Conservation (phyloP, 805 yeast species). For the Suhomyces xylopsoci region DNA sequence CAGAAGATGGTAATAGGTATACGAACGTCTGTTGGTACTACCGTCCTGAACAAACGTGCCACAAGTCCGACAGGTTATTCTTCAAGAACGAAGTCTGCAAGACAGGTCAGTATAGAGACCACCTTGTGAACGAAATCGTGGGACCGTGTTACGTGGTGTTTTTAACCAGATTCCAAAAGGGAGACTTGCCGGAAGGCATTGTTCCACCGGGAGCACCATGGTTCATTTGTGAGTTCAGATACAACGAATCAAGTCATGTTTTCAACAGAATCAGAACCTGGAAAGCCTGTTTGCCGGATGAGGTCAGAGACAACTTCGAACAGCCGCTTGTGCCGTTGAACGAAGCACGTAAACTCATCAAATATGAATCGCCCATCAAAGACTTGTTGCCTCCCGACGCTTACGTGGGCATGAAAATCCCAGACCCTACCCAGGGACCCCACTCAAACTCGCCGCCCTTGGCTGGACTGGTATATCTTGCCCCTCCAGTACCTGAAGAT, state of each 20-base stretch:
- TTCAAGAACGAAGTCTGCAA: constrained; percentile 94
- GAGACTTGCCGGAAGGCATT: constrained; percentile 69
- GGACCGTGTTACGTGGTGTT: constrained; percentile 95
- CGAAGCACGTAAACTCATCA: constrained; percentile 65
- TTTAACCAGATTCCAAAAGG: constrained; percentile 91
- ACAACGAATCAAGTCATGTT: constrained; percentile 83
- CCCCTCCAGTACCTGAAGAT: constrained; percentile 72
- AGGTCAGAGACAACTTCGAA: constrained; percentile 82
- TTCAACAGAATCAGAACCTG: constrained; percentile 96
- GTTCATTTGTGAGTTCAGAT: constrained; percentile 92
- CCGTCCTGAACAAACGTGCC: constrained; percentile 97
- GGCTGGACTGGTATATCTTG: constrained; percentile 82
- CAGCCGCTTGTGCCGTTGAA: constrained; percentile 65
- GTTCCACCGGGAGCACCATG: constrained; percentile 76
- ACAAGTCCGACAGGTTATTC: constrained; percentile 82
- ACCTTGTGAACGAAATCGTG: constrained; percentile 78
- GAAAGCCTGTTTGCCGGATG: constrained; percentile 98
- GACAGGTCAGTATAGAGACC: constrained; percentile 96
- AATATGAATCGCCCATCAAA: constrained; percentile 81
- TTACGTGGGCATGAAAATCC: constrained; percentile 66
- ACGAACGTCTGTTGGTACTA: constrained; percentile 97
- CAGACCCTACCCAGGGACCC: constrained; percentile 78
- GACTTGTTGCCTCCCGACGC: constrained; percentile 75
- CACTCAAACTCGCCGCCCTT: constrained; percentile 87
- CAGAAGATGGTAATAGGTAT: constrained; percentile 80